Percentiles rank a stretch among this genome's conserved stretches.
Evolutionary conservation across 257 asterid genomes (phyloP).

Genomic region (Nicotiana otophora): DNA sequence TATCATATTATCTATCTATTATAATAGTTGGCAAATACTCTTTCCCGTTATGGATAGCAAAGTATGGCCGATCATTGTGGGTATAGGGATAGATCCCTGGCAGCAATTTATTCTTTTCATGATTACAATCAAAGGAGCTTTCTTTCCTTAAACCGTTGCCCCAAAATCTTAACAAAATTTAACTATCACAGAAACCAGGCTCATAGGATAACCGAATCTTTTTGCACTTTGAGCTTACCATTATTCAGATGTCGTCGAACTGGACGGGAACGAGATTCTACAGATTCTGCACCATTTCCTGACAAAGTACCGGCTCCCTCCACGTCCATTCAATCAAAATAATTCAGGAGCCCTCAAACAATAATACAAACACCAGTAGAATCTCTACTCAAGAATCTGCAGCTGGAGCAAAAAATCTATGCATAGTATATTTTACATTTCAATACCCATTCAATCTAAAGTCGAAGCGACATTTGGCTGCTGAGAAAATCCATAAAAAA

Average conservation of each 20-base stretch:
- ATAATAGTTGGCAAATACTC: background rate
- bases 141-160: background rate
- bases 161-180: background rate
- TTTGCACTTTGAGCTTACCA: background rate
- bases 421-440: background rate
- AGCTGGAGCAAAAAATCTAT: background rate
- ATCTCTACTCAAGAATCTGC: background rate
- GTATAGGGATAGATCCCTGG: background rate
- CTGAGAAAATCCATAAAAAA: too few species aligned
- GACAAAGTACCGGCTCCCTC: background rate
- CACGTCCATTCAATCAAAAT: slow-evolving; percentile 7
- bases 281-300: background rate
- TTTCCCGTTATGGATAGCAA: background rate
- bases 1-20: background rate
- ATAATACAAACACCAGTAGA: background rate
- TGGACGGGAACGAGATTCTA: slow-evolving; percentile 5
- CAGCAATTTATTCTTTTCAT: background rate
- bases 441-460: background rate
- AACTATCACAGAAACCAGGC: background rate
- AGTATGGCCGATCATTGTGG: slow-evolving; percentile 11
- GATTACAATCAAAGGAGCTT: background rate
- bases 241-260: background rate
- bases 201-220: background rate
- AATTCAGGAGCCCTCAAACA: background rate
- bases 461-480: background rate